Evolutionary conservation across 495 filamentous ascomycete species (phyloP).

Genomic region (Penicillium fimorum): DNA sequence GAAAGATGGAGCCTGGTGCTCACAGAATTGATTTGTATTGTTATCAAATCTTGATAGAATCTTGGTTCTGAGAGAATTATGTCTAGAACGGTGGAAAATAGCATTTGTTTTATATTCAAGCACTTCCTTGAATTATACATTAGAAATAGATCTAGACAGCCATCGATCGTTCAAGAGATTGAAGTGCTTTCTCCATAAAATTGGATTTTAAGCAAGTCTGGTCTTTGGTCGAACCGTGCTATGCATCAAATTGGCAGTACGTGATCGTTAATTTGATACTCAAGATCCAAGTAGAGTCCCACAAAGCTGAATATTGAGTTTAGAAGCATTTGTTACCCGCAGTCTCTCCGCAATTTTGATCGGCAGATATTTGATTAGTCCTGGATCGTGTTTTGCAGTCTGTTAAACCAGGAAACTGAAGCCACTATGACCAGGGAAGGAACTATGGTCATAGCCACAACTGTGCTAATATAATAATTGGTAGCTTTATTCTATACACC

Average conservation of each 20-base stretch:
- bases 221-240: not conserved
- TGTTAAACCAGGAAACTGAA: not conserved
- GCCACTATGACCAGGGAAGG: not conserved
- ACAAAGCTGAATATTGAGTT: no score
- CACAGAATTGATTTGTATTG: no score
- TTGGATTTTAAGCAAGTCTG: not conserved
- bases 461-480: no score
- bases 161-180: not conserved
- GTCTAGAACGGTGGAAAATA: not conserved
- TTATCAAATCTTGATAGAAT: no score
- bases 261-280: no score
- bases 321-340: no score
- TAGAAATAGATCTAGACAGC: not conserved
- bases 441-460: no score
- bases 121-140: not conserved
- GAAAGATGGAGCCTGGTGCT: no score
- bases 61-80: no score
- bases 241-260: not conserved
- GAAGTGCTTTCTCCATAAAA: no score
- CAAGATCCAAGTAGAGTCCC: no score
- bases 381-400: not conserved
- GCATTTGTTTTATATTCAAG: not conserved
- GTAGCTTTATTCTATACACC: no score
- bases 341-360: not conserved
- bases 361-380: constrained; percentile 3